Conservation (phyloP, 2,329 filamentous ascomycete species). For the Ascochyta rabiei region DNA sequence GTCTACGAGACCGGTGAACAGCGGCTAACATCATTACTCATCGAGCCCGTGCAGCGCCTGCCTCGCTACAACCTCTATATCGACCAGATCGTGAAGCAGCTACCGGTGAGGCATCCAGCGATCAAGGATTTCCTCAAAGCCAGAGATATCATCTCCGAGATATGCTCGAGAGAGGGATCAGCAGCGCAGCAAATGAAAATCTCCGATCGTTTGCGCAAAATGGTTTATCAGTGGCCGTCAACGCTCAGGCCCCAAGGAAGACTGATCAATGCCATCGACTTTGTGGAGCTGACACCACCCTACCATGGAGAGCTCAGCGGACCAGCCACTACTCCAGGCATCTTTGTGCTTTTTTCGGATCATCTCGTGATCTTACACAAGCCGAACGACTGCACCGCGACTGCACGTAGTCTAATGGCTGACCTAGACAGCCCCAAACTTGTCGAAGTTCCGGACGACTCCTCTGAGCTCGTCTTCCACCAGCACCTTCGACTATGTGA, state of each 20-base stretch:
- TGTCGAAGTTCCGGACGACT: constrained; percentile 40
- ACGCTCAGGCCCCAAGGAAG: constrained; percentile 76
- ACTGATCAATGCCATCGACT: constrained; percentile 80
- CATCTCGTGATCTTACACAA: constrained; percentile 79
- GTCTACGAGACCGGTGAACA: constrained; percentile 89
- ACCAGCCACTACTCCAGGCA: constrained; percentile 61
- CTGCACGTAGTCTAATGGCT: constrained; percentile 77
- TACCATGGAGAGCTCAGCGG: constrained; percentile 60
- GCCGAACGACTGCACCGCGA: constrained; percentile 64
- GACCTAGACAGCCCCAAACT: constrained; percentile 80
- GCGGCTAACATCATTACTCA: constrained; percentile 84
- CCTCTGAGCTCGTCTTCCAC: constrained; percentile 72
- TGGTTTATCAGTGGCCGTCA: constrained; percentile 78
- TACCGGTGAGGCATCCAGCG: constrained; percentile 85
- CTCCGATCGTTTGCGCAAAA: constrained; percentile 73
- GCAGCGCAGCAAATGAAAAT: constrained; percentile 73
- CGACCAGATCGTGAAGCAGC: constrained; percentile 86
- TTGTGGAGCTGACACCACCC: constrained; percentile 75
- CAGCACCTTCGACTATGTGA: constrained; percentile 74
- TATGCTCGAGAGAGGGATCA: constrained; percentile 87
- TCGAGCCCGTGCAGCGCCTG: constrained; percentile 93
- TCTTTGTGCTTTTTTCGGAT: constrained; percentile 86
- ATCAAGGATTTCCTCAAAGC: constrained; percentile 84
- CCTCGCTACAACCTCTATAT: constrained; percentile 96
- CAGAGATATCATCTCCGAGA: constrained; percentile 91